A percentile compares a stretch with the other conserved stretches of the same genome.
These are phyloP conservation scores for Claviceps pazoutovae DNA, from an alignment of 2,329 filamentous ascomycete species.

Conservation along the genomic window DNA sequence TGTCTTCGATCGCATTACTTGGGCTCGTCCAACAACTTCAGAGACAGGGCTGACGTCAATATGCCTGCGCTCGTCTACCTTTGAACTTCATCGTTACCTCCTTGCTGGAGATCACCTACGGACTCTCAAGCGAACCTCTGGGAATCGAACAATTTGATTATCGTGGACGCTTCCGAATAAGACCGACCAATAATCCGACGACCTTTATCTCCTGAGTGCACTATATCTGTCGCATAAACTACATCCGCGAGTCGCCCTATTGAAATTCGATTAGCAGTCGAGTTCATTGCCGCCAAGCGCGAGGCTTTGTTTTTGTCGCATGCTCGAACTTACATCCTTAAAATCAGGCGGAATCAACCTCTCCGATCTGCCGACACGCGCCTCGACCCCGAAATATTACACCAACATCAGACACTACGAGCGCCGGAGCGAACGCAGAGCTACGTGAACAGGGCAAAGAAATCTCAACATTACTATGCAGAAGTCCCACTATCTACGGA, in stretches of 20 bases:
- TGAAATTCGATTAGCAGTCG: neutral
- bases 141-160: neutral
- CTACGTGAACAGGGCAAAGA: neutral
- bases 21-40: neutral
- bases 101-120: neutral
- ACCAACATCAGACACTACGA: neutral
- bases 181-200: neutral
- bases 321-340: neutral
- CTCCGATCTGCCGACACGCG: neutral
- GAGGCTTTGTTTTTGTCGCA: neutral
- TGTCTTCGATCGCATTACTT: neutral
- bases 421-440: no score
- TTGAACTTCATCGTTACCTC: neutral
- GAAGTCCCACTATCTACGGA: constrained; percentile 4
- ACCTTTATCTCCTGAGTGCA: neutral
- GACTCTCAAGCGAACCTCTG: neutral
- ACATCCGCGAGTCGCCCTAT: neutral
- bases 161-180: neutral
- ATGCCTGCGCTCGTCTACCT: constrained; percentile 3
- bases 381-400: neutral
- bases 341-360: neutral
- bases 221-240: neutral
- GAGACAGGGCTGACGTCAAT: constrained; percentile 1
- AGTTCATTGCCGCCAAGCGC: neutral
- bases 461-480: constrained; percentile 1